Conservation (phyloP, 306 rosid genomes). For the Cucurbita maxima region DNA sequence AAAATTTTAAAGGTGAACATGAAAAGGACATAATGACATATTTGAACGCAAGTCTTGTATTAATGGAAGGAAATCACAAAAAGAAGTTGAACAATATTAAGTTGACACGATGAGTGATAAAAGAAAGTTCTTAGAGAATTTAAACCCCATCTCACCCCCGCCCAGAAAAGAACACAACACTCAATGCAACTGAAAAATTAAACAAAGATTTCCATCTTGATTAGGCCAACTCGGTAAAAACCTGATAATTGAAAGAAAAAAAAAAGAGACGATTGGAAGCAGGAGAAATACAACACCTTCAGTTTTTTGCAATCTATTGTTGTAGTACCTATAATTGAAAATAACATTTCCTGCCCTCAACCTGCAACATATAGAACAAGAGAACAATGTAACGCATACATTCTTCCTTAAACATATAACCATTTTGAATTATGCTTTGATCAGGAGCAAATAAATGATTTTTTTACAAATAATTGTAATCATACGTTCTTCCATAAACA, state of each 20-base stretch:
- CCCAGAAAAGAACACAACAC: not conserved
- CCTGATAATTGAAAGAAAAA: not conserved
- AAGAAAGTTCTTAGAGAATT: not conserved
- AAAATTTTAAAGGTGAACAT: not conserved
- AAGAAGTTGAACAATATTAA: not conserved
- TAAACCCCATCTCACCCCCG: not conserved
- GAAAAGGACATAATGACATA: not conserved
- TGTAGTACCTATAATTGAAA: conserved; percentile 66
- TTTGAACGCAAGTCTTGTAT: not conserved
- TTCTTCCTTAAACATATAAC: not conserved
- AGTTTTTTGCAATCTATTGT: conserved; percentile 41
- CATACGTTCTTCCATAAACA: not conserved
- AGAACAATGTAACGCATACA: not conserved
- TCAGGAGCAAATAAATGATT: not conserved
- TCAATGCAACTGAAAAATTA: not conserved
- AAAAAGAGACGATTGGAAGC: not conserved
- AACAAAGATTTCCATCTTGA: not conserved
- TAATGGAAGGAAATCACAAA: not conserved
- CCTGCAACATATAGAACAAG: conserved; percentile 40
- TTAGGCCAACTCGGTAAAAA: not conserved
- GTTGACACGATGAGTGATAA: not conserved
- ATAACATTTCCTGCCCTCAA: conserved; percentile 56
- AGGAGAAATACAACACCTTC: conserved; percentile 40
- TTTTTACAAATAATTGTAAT: not conserved
- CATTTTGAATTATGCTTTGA: not conserved